Evolutionary conservation across 2,329 filamentous ascomycete species (phyloP), one percentile per base, ranked within the genome.

Genomic region (Calonectria multiphialidica): DNA sequence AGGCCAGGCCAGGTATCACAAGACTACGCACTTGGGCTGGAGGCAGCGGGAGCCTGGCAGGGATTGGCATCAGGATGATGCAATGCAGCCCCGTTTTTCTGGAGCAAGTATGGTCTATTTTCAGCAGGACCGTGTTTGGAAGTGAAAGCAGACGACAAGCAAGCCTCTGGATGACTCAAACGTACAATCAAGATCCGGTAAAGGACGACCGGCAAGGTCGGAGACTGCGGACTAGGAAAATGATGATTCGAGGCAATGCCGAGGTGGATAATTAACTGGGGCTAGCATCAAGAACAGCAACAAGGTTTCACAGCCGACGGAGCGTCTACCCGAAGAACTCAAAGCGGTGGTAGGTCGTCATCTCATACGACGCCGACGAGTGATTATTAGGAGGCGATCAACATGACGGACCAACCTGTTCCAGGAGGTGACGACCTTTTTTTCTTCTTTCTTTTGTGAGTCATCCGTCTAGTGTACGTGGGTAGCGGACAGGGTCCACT

Each of bases 21-120:
- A 79, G 77, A 79, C 76, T 68, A 40, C 50, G 59, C 65, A 55
- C 55, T 55, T 62, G 57, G 62, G 68, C 57, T 66, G 61, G 50
- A 61, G 35, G 59, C 63, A 64, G 76, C 50, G 70, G 64, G 63
- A 75, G 55, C 50, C 65, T 68, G 64, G 49, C 71, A 75, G 68
- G 76, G 76, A 66, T 76, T 61, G 47, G 70, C 76, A 79, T 79
- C 78, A 79, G 71, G 53, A 74, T 79, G 77, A 79, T 79, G 77
- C 76, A 79, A 79, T 78, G 62, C 57, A 55, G 57, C 67, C 72
- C 75, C 64, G 59, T 72, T 76, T 78, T 79, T 72, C 74, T 76
- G 76, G 76, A 77, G 75, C 72, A 70, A 66, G 67, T 65, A 73
- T 71, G 71, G 72, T 70, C 76, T 76, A 75, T 79, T 77, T 72